Base-by-base conservation (phyloP, 139 green algal genomes). In the Chlorella sp. region DNA sequence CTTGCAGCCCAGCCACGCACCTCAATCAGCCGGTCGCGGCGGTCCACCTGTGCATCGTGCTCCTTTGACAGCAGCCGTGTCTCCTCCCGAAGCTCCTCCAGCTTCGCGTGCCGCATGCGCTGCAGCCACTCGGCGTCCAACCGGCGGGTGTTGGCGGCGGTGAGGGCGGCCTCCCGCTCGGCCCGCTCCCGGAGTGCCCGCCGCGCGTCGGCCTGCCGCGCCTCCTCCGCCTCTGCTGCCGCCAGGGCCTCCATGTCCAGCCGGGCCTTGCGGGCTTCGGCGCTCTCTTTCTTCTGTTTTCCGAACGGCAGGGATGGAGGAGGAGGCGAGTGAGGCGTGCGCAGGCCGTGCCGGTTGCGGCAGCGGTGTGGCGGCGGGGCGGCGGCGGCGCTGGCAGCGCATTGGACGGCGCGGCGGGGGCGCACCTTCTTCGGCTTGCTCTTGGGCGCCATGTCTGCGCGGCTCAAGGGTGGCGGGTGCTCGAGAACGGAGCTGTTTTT, bases 1-100 rank as follows among this genome's bases (percentile, higher is more conserved):
- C 44, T 16, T 51, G 44, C 6, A 16, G 44, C 44, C 44, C 44
- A 60, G 13, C 51, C 21, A 38, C 63, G 11, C 63, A 95, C 92
- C 93, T 97, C 93, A 68, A 98, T 93, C 65, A 97, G 90, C 16
- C 93, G 91, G 87, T 98, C 95, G 87, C 95, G 94, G 7, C 95
- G 86, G 81, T 98, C 94, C 36, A 97, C 90, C 84, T 95, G 91
- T 25, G 92, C 79, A 81, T 97, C 94, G 76, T 97, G 94, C 84
- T 93, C 93, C 65, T 96, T 94, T 17, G 76, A 90, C 44, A 98
- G 88, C 38, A 23, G 68, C 57, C 21, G 23, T 18, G 80, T 65
- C 76, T 83, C 80, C 9, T 39, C 26, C 5, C 39, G 67, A 20
- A 88, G 56, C 39, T 85, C 75, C 39, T 76, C 78, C 23, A 80